Evolutionary conservation across 2,329 filamentous ascomycete genomes (phyloP).

Genomic region (Didymellaceae sp.): DNA sequence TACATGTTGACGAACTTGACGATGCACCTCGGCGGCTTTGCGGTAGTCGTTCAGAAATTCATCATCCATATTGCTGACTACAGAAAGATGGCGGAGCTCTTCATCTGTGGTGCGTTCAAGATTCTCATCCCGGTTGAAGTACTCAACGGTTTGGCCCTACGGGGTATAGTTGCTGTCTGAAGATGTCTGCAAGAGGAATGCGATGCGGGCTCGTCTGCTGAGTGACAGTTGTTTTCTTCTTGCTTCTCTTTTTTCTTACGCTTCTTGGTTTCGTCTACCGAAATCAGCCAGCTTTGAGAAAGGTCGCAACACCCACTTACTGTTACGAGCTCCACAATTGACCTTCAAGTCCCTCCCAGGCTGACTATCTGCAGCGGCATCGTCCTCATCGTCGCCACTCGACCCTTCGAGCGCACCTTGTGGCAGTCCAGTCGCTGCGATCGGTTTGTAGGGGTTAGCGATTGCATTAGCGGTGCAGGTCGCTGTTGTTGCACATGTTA

Average conservation of each 20-base stretch:
- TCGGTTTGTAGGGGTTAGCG: conserved; percentile 44
- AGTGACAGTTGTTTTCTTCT: conserved; percentile 64
- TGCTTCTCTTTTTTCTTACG: conserved; percentile 67
- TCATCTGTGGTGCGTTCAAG: conserved; percentile 77
- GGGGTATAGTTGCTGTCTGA: conserved; percentile 72
- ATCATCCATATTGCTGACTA: conserved; percentile 72
- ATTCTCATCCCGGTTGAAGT: conserved; percentile 70
- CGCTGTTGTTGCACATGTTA: conserved; percentile 36
- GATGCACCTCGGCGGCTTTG: conserved; percentile 83
- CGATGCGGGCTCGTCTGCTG: conserved; percentile 77
- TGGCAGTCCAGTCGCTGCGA: conserved; percentile 45
- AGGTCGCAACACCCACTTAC: conserved; percentile 1
- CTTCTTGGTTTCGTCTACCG: conserved; percentile 72
- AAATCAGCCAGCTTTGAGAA: not conserved
- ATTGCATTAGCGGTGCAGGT: conserved; percentile 30
- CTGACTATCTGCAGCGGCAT: conserved; percentile 49
- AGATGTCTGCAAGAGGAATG: conserved; percentile 73
- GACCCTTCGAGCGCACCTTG: conserved; percentile 50
- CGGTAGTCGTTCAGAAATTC: conserved; percentile 81
- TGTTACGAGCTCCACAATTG: conserved; percentile 27
- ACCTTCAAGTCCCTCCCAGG: conserved; percentile 35
- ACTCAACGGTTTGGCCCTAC: conserved; percentile 78
- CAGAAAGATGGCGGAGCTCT: conserved; percentile 74
- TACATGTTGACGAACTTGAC: conserved; percentile 82
- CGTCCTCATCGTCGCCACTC: conserved; percentile 58